Base-by-base conservation (phyloP, 2,329 filamentous ascomycete genomes). In the Rosellinia necatrix region DNA sequence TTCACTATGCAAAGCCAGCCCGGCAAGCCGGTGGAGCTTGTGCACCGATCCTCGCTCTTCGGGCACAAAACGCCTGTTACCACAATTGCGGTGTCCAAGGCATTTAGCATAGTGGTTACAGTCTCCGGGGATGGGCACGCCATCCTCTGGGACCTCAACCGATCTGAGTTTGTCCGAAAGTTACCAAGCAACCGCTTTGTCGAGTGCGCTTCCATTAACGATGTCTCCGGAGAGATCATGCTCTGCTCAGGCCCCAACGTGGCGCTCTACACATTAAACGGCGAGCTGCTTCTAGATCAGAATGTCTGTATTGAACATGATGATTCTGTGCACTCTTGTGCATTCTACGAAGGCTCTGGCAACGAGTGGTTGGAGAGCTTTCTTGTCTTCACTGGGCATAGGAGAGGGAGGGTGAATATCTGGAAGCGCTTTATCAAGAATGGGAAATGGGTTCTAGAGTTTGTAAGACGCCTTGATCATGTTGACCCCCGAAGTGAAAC, bases 101-200 rank as follows among this genome's bases (percentile, higher is more conserved):
- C 91, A 0, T 96, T 97, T 71, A 92, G 91, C 68, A 90, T 92
- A 0, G 84, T 99, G 49, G 80, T 97, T 3, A 96, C 92, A 1
- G 88, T 90, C 1, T 92, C 90, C 0, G 81, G 82, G 0, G 91
- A 96, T 67, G 92, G 92, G 0, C 86, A 90, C 34, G 86, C 92
- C 9, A 86, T 96, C 67, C 78, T 97, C 3, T 99, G 94, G 94
- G 94, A 97, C 71, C 80, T 99, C 3, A 99, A 97, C 71, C 85
- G 91, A 13, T 83, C 92, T 10, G 89, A 91, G 49, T 96, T 96
- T 67, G 87, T 97, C 5, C 85, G 91, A 40, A 88, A 86, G 71
- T 78, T 93, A 19, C 85, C 85, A 0, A 72, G 79, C 13, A 78
- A 79, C 3, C 79, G 83, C 4, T 74, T 79, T 0, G 77, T 84